Evolutionary conservation across 129 eudicot genomes (phyloP).

Genomic region (Arctium lappa): DNA sequence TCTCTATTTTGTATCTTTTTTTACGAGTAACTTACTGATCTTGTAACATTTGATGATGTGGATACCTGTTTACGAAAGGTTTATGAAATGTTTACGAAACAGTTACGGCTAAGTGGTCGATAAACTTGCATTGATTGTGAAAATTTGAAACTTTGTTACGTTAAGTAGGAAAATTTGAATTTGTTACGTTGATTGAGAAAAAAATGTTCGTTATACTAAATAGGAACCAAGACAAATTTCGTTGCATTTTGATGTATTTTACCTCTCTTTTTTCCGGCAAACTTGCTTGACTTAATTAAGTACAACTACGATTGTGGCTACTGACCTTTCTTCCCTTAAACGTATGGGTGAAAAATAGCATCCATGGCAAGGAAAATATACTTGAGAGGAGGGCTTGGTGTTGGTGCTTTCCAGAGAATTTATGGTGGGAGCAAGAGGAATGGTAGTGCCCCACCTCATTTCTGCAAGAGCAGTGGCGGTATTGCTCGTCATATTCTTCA

Average conservation of each 20-base stretch:
- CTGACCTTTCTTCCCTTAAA: not conserved
- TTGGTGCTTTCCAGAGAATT: constrained; percentile 36
- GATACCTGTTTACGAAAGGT: not conserved
- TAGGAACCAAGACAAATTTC: not conserved
- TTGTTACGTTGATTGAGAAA: not conserved
- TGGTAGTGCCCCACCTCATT: constrained; percentile 52
- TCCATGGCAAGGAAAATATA: constrained; percentile 47
- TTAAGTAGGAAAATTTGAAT: not conserved
- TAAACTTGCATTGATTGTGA: not conserved
- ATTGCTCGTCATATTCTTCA: constrained; percentile 54
- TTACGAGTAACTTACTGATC: not conserved
- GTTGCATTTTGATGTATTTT: not conserved
- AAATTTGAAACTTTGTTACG: not conserved
- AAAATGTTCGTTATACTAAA: not conserved
- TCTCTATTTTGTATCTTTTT: not conserved
- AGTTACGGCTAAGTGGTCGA: not conserved
- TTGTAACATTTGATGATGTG: not conserved
- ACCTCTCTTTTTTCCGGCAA: not conserved
- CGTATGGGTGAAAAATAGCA: constrained; percentile 18
- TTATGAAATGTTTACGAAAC: not conserved
- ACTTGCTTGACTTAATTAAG: not conserved
- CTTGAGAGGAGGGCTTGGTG: not conserved
- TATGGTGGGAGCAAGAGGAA: constrained; percentile 59
- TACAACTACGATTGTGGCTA: not conserved
- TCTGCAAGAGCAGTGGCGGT: constrained; percentile 51